Percentiles rank a stretch among this genome's conserved stretches.
Evolutionary conservation across 192 early-diverging fungal species (phyloP).

Genomic region (Coemansia sp.): DNA sequence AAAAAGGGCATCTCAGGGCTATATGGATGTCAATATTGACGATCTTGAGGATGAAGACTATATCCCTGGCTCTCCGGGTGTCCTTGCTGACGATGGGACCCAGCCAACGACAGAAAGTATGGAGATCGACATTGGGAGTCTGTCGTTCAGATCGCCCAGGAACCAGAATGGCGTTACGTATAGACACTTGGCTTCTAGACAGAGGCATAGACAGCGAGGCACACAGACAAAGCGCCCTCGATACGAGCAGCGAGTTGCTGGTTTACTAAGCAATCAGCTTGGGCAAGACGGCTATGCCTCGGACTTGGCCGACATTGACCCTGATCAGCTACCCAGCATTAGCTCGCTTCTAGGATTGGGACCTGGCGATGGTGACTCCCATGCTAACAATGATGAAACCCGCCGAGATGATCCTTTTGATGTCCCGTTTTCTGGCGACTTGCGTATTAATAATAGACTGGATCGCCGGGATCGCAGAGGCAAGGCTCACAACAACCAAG

Average conservation of each 20-base stretch:
- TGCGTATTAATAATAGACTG: background rate
- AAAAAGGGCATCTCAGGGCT: background rate
- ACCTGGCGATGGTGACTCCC: background rate
- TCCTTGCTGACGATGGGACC: slow-evolving; percentile 16
- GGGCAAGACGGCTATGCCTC: background rate
- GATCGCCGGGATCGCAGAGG: background rate
- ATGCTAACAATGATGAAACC: background rate
- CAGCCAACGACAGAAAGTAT: slow-evolving; percentile 9
- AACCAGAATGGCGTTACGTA: slow-evolving; percentile 25
- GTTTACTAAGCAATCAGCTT: background rate
- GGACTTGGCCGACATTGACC: background rate
- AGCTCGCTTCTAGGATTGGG: slow-evolving; percentile 7
- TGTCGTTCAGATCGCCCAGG: slow-evolving; percentile 4
- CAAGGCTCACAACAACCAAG: background rate
- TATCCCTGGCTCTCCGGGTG: slow-evolving; percentile 26
- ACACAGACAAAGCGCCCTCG: slow-evolving; percentile 5
- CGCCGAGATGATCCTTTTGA: slow-evolving; percentile 15
- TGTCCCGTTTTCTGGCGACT: slow-evolving; percentile 9
- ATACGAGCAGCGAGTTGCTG: background rate
- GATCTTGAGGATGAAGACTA: slow-evolving; percentile 49
- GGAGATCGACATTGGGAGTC: background rate
- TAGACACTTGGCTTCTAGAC: slow-evolving; percentile 23
- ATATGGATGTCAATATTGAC: slow-evolving; percentile 19
- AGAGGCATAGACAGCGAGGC: slow-evolving; percentile 5
- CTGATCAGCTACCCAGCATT: slow-evolving; percentile 9